Base-by-base conservation (phyloP, 2,329 filamentous ascomycete genomes). In the Ophiostoma angusticollis region DNA sequence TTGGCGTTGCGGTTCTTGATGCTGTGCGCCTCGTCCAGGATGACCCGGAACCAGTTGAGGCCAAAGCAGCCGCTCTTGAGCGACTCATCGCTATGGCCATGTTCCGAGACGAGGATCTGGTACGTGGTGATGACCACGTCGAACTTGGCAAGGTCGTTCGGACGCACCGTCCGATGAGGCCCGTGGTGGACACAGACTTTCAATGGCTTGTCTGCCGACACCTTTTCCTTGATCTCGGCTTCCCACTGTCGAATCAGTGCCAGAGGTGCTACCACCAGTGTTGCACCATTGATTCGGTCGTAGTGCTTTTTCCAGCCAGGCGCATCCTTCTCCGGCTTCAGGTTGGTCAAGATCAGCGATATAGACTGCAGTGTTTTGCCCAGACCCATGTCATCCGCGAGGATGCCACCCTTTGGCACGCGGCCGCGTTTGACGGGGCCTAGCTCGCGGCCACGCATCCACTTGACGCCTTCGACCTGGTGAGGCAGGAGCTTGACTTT, bases 1-100 rank as follows among this genome's bases (percentile, higher is more conserved):
- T 98, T 98, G 17, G 91, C 86, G 49, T 93, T 94, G 46, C 89
- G 80, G 55, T 98, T 98, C 64, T 98, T 98, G 70, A 98, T 95
- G 2, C 84, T 93, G 58, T 98, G 91, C 1, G 91, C 91, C 63
- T 98, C 91, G 47, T 98, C 91, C 2, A 98, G 70, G 47, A 98
- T 89, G 45, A 95, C 74, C 37, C 91, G 81, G 63, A 91, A 96
- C 91, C 91, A 98, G 52, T 89, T 78, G 6, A 95, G 66, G 9
- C 84, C 86, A 54, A 95, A 95, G 52, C 87, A 89, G 9, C 87
- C 89, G 37, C 78, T 74, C 52, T 87, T 81, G 28, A 77, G 58
- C 9, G 72, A 72, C 37, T 75, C 73, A 29, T 73, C 77, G 9
- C 78, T 79, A 43, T 76, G 72, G 9, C 76, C 80, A 54, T 91